Base-by-base conservation (phyloP, 768 basidiomycete genomes). In the Amanita pseudoporphyria region DNA sequence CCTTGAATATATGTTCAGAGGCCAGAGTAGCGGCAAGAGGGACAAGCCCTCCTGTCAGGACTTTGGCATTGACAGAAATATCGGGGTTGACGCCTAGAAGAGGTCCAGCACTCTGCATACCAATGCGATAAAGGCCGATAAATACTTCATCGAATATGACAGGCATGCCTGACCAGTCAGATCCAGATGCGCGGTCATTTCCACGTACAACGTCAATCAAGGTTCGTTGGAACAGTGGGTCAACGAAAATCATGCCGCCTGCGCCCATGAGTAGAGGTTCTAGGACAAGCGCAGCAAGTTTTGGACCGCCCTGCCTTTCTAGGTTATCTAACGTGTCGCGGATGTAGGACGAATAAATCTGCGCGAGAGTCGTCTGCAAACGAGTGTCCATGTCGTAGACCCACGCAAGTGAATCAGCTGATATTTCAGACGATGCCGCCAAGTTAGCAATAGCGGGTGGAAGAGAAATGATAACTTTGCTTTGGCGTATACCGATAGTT, bases 81-180 rank as follows among this genome's bases (percentile, higher is more conserved):
- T 98, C 95, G 1, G 95, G 95, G 24, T 71, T 57, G 18, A 76
- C 75, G 3, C 85, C 83, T 1, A 97, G 75, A 19, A 93, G 60
- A 2, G 83, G 72, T 0, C 69, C 72, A 0, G 77, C 68, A 42
- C 83, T 83, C 51, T 78, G 67, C 58, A 86, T 67, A 1, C 92
- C 92, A 40, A 95, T 72, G 30, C 95, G 87, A 59, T 92, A 79
- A n/a, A 97, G 71, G 0, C 95, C 95, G 19, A 85, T 80, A 60
- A 97, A 98, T 9, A 98, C 95, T 64, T 97, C 95, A 62, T 98
- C 95, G 58, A 87, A 97, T 51, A 98, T 81, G 55, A 98, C 84
- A 0, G 95, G 92, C 12, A 97, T 70, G 3, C 87, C 86, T 4
- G 68, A 70, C 81, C 82, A 85, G 4, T 64, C 57, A 12, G 32